Conservation (phyloP, 352 stramenopile species). For the Plasmopara muralis region DNA sequence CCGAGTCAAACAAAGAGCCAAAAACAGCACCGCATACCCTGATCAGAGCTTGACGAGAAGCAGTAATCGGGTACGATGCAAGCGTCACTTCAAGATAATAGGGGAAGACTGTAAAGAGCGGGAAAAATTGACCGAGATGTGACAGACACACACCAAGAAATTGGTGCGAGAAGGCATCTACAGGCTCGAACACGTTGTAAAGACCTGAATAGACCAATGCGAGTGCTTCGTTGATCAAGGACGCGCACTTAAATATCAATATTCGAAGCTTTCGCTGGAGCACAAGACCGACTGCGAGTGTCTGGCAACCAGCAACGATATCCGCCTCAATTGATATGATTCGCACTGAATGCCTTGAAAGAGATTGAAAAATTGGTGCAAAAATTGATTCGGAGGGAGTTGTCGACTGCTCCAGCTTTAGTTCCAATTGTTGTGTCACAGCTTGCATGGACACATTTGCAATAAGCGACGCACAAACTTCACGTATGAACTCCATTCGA, state of each 20-base stretch:
- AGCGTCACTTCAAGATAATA: constrained; percentile 53
- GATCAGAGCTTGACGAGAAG: constrained; percentile 27
- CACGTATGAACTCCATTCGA: constrained; percentile 45
- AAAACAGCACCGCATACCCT: constrained; percentile 44
- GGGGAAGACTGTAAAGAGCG: constrained; percentile 41
- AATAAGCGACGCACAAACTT: constrained; percentile 24
- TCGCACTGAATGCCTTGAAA: constrained; percentile 15
- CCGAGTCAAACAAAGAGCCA: constrained; percentile 42
- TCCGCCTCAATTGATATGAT: constrained; percentile 26
- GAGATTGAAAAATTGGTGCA: constrained; percentile 21
- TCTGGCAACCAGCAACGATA: constrained; percentile 32
- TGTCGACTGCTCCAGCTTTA: constrained; percentile 24
- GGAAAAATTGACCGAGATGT: constrained; percentile 38
- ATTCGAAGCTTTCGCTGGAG: constrained; percentile 48
- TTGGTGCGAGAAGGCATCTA: constrained; percentile 40
- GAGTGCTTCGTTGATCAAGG: constrained; percentile 35
- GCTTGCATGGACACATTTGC: constrained; percentile 32
- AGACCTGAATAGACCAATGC: constrained; percentile 42
- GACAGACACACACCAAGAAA: constrained; percentile 47
- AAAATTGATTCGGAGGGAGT: constrained; percentile 25
- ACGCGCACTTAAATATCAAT: constrained; percentile 33
- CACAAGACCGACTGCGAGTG: constrained; percentile 35
- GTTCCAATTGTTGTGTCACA: constrained; percentile 40
- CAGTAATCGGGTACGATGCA: constrained; percentile 29
- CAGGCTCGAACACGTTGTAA: constrained; percentile 45